Base-by-base conservation (phyloP, 768 basidiomycete genomes). In the Rhizopogon vesiculosus region DNA sequence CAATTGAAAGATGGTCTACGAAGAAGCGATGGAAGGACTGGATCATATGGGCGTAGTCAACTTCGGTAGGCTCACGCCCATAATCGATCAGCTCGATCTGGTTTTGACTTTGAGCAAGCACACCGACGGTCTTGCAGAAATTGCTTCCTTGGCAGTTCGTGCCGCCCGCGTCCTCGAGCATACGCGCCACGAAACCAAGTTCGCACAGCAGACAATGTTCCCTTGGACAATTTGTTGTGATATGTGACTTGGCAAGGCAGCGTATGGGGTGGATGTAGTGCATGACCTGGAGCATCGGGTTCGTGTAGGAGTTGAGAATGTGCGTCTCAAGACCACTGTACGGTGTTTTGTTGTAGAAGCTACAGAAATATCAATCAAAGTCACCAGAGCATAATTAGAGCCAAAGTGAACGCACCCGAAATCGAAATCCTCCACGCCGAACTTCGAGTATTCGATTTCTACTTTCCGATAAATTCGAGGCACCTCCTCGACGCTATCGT, bases 341-440 rank as follows among this genome's bases (percentile, higher is more conserved):
- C 18, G 81, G 68, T 0, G 97, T 98, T 66, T 85, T 86, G 70
- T 99, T 99, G 74, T 94, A 98, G 69, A 92, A 98, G 2, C 93
- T 95, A 57, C 2, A 57, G 15, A 52, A 33, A 33, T 13, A 15
- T 51, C 46, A 55, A 18, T 49, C 40, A 55, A 42, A 42, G 13
- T 7, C 7, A 2, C 15, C 19, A 38, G 19, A 19, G 44, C 25
- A 29, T 2, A 41, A 41, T 25, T 44, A 22, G 43, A 1, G 49
- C 42, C 29, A 8, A 41, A 35, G 16, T 13, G 0, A 12, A 68
- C 80, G 54, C 67, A 93, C 94, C 82, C 96, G 64, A 99, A 99
- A 71, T 99, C 97, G 64, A 99, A 99, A 70, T 99, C 96, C 67
- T 98, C 96, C 16, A 98, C 92, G 4, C 96, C 96, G 64, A 99